phyloP scores from a whole-genome alignment of 2,329 filamentous ascomycete species.

The Byssothecium circinans region DNA sequence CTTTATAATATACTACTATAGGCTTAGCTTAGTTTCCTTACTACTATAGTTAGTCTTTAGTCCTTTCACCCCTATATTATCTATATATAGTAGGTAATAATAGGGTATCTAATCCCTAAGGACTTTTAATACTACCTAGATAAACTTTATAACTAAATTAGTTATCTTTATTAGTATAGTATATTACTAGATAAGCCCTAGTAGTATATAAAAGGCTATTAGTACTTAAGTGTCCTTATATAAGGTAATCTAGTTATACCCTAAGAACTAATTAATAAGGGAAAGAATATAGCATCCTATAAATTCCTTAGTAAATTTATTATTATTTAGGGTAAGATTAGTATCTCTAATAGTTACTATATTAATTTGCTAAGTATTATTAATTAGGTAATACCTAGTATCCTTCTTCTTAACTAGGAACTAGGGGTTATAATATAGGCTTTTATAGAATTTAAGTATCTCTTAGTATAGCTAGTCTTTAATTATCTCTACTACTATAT shows the following conservation, averaged over 20 bases:
- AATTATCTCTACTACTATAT: not conserved
- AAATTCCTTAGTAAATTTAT: not conserved
- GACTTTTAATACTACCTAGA: not conserved
- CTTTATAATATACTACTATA: not conserved
- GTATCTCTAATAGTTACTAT: conserved; percentile 1
- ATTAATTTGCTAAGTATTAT: not conserved
- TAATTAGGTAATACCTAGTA: not conserved
- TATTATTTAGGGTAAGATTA: not conserved
- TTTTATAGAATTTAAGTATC: too few species aligned
- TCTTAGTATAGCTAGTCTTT: not conserved
- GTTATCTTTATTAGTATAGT: not conserved
- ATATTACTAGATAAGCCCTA: not conserved
- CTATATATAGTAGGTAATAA: not conserved
- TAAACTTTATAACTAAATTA: not conserved
- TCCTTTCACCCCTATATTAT: not conserved
- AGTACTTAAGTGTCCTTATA: not conserved
- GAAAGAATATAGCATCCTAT: not conserved
- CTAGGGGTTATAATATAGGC: not conserved
- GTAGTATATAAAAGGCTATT: not conserved
- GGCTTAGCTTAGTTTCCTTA: not conserved
- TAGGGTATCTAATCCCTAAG: not conserved
- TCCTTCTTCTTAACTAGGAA: not conserved
- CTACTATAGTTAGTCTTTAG: not conserved
- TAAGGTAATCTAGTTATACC: not conserved
- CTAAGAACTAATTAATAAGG: not conserved